Evolutionary conservation across 1,284 basidiomycete species (phyloP), one percentile per base, ranked within the genome.

Genomic region (Apiotrichum mycotoxinovorans): DNA sequence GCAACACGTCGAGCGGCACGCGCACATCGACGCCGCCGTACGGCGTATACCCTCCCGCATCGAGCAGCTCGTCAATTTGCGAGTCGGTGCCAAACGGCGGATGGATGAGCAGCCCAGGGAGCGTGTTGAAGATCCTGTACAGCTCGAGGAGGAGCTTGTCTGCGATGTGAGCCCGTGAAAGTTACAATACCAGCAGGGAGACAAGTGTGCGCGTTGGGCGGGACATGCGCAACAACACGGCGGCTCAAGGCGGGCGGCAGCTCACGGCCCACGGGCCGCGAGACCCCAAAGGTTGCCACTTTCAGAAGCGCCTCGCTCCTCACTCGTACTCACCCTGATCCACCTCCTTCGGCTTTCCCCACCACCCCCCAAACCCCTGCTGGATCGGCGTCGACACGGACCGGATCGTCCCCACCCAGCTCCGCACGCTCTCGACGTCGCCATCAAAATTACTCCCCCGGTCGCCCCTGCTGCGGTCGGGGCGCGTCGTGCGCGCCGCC

Each of bases 391-490:
- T 26, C 26, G 44, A 41, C 17, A 76, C 74, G 42, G 66, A 73
- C 23, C 72, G 48, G 57, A 78, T 71, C 60, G 71, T 74, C 11
- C 76, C 76, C 3, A 76, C 76, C 76, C 76, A 78, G 44, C 68
- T 71, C 20, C 69, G 63, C 11, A 78, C 73, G 53, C 72, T 74
- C 51, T 63, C 61, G 3, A 76, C 73, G 61, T 76, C 76, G 0
- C 74, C 76, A 47, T 76, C 73, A 12, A 44, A 52, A 9, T 54
- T 51, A n/a, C n/a, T n/a, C n/a, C n/a, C n/a, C n/a, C n/a, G n/a
- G n/a, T n/a, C n/a, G n/a, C n/a, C n/a, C n/a, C n/a, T n/a, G 22
- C 51, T 27, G 18, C 55, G 52, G 44, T 62, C 57, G 64, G 61
- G 10, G n/a, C 37, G 37, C 15, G n/a, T 5, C 18, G 72, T 72